These are phyloP conservation scores for Cladosporium colombiae DNA, from an alignment of 2,329 filamentous ascomycete genomes.

Conservation along the genomic window DNA sequence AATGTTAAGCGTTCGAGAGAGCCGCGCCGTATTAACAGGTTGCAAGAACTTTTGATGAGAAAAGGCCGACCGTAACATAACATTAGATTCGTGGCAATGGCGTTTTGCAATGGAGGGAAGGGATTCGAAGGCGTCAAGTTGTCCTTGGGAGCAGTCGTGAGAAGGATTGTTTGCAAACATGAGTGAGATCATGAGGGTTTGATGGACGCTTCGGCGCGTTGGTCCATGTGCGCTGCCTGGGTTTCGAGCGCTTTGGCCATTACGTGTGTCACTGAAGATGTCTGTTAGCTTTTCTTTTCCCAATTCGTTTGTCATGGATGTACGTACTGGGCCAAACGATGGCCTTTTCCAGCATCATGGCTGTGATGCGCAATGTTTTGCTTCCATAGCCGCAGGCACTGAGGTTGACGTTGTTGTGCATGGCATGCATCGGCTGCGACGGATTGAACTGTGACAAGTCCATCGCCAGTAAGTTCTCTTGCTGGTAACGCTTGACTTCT, in stretches of 20 bases:
- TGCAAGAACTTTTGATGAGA: constrained; percentile 4
- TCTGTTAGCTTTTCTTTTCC: constrained; percentile 20
- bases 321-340: constrained; percentile 86
- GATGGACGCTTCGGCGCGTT: constrained; percentile 55
- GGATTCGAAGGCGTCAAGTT: background rate
- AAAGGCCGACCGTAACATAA: background rate
- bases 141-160: background rate
- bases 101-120: background rate
- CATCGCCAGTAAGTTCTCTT: constrained; percentile 56
- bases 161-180: background rate
- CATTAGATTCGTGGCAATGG: background rate
- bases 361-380: constrained; percentile 80
- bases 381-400: constrained; percentile 72
- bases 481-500: constrained; percentile 68
- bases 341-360: constrained; percentile 83
- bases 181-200: constrained; percentile 3
- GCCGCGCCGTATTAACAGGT: constrained; percentile 10
- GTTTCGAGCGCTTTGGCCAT: constrained; percentile 67
- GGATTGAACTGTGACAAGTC: constrained; percentile 48
- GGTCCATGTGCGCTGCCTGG: constrained; percentile 64
- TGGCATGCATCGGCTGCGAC: constrained; percentile 50
- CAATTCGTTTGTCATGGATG: background rate
- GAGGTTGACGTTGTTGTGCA: constrained; percentile 42
- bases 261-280: constrained; percentile 61
- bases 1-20: background rate